Conservation (phyloP, 257 asterid species). For the Solanum ossicruentum region DNA sequence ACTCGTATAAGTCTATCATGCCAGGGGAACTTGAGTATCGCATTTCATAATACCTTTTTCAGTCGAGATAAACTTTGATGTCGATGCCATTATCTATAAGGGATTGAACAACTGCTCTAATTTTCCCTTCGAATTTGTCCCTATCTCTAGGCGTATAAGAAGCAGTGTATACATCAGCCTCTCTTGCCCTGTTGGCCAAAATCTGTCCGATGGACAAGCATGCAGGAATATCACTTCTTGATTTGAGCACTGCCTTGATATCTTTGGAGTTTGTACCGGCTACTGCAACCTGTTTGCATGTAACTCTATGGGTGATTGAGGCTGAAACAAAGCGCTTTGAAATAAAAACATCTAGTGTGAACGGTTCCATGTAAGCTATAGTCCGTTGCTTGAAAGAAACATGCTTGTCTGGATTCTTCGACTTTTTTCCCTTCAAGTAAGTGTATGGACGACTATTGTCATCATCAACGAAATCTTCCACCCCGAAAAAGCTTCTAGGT, state of each 20-base stretch:
- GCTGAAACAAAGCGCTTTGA: constrained; percentile 90
- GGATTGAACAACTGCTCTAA: constrained; percentile 90
- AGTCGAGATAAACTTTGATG: constrained; percentile 76
- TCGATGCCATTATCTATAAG: constrained; percentile 91
- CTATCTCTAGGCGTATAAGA: constrained; percentile 80
- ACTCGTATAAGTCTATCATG: constrained; percentile 22
- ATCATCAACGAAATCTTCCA: constrained; percentile 85
- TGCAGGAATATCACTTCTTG: constrained; percentile 85
- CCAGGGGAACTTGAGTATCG: neutral
- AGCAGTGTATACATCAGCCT: constrained; percentile 88
- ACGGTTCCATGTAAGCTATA: constrained; percentile 82
- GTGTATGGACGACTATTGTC: constrained; percentile 86
- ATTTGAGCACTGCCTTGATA: constrained; percentile 75
- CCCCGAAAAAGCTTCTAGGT: constrained; percentile 96
- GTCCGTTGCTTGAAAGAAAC: constrained; percentile 89
- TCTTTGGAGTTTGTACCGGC: constrained; percentile 96
- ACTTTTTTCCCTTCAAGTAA: constrained; percentile 69
- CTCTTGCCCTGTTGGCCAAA: constrained; percentile 76
- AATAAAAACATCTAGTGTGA: constrained; percentile 79
- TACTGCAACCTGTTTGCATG: constrained; percentile 93
- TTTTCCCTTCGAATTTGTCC: constrained; percentile 95
- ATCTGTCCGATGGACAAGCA: constrained; percentile 70
- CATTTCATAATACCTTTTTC: constrained; percentile 1
- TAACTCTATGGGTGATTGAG: constrained; percentile 86
- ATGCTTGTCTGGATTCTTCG: constrained; percentile 67